Base-by-base conservation (phyloP, 345 rosid genomes). In the Euphorbia peplus region DNA sequence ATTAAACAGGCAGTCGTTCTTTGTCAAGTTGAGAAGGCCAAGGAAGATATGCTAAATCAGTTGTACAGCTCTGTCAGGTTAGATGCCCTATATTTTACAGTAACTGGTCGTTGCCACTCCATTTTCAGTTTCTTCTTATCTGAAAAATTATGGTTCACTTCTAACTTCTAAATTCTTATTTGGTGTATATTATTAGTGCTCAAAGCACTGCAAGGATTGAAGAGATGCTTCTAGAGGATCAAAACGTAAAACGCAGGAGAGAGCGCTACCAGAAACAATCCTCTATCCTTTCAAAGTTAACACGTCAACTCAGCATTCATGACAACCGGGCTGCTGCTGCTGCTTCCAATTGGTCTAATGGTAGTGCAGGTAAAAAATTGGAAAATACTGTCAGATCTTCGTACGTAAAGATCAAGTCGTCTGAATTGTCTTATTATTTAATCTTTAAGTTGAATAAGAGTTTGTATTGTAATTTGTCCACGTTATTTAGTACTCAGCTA, bases 11-110 rank as follows among this genome's bases (percentile, higher is more conserved):
- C 98, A 8, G 87, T 95, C 32, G 98, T 95, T 81, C 98, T 95
- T 72, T 95, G 98, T 79, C 99, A 95, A 87, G 99, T 95, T 41
- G 99, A 95, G 81, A 95, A 95, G 78, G 84, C 99, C 44, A 95
- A 92, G 80, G 99, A 95, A 83, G 98, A 95, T 73, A 95, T 95
- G 99, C 84, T 95, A 61, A 95, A 88, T 78, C 97, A 88, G 74
- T 78, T 95, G 52, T 95, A 95, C 78, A 88, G 97, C 77, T 85
- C 90, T 26, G 75, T 95, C 51, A 95, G 99, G 98, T 95, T 70
- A 37, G 80, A 18, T 42, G 66, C 21, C 46, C 46, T 63, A 22
- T 42, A 8, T 25, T 24, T 44, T 63, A 21, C 22, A 41, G 53
- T 21, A 24, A 37, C 6, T 10, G 10, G 4, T 60, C 42, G 16